Evolutionary conservation across 768 basidiomycete genomes (phyloP), one percentile per base, ranked within the genome.

Genomic region (Rubroboletus satanas): DNA sequence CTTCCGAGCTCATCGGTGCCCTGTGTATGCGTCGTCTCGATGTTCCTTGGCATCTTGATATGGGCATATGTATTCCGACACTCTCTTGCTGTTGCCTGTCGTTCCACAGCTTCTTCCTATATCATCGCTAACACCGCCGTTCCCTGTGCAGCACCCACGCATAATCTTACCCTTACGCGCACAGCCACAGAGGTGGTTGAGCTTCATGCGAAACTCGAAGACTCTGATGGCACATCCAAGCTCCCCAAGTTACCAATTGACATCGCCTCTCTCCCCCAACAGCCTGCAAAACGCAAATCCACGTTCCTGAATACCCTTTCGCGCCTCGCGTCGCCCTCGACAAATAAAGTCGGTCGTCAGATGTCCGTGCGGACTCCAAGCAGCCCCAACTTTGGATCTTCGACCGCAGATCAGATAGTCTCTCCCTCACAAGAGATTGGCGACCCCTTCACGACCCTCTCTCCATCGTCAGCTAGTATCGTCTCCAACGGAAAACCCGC

Each of bases 301-400:
- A 88, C 81, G 35, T 93, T 93, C 70, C 78, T 93, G 57, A 90
- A 90, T 69, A 93, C 91, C 44, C 82, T 93, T 47, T 90, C 89
- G 21, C 85, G 89, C 47, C 78, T 93, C 41, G 86, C 90, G 3
- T 90, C 90, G 9, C 89, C 88, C 21, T 78, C 82, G 5, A 75
- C 78, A 17, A 76, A 71, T 62, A 85, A 82, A 73, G 74, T 76
- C n/a, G 57, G 69, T 7, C 75, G 79, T 23, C 73, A 75, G 45
- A 64, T 72, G 17, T 73, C 73, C 39, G 70, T 74, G 38, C 74
- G 75, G 55, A 17, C 65, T 37, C 61, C 61, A 45, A 66, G 55
- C 58, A 65, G 61, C 55, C 63, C 62, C 59, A 67, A 56, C 65
- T 69, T 62, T 69, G 76, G 61, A 50, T 66, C 33, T 49, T 71